Evolutionary conservation across 768 basidiomycete genomes (phyloP), one percentile per base, ranked within the genome.

Genomic region (Tulasnella sp.): DNA sequence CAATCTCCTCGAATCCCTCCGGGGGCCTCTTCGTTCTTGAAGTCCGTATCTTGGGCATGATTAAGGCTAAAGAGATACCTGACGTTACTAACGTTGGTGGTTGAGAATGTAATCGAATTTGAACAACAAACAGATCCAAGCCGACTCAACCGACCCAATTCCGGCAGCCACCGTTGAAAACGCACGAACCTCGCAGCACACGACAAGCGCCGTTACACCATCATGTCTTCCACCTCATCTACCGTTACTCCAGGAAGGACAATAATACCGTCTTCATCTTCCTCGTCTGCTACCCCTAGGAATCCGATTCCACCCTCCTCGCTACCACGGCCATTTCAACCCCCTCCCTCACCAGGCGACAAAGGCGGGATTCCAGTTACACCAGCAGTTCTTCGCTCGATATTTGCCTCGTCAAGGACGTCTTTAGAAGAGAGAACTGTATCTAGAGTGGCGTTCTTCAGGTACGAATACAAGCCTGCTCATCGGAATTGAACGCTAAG

Each of bases 1-100:
- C 96, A 72, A 98, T 95, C 82, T 98, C 97, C 85, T 99, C 97
- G 83, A 90, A 98, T 18, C 97, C 97, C 86, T 97, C 96, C 79
- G 97, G 97, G 60, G 97, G 96, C 77, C 91, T 90, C 89, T 96
- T 98, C 3, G 97, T 98, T 83, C 97, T 92, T 64, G 92, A 92
- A 69, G 97, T 98, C 84, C 91, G 91, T 85, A 98, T 97, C 87
- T 94, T 97, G 50, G 97, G 97, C 97, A 98, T 97, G 81, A 84
- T 85, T 44, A 48, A 34, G 8, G 14, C 11, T 18, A 11, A 22
- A 4, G 73, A 22, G 16, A 24, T 22, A 34, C 24, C 22, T 24
- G 60, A 34, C 60, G 24, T 60, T 60, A 44, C 6, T 37, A 44
- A 69, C 64, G 64, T 69, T 69, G 64, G 64, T 69, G 64, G 64